Conservation (phyloP, 352 stramenopile species). For the Pythium monospermum region DNA sequence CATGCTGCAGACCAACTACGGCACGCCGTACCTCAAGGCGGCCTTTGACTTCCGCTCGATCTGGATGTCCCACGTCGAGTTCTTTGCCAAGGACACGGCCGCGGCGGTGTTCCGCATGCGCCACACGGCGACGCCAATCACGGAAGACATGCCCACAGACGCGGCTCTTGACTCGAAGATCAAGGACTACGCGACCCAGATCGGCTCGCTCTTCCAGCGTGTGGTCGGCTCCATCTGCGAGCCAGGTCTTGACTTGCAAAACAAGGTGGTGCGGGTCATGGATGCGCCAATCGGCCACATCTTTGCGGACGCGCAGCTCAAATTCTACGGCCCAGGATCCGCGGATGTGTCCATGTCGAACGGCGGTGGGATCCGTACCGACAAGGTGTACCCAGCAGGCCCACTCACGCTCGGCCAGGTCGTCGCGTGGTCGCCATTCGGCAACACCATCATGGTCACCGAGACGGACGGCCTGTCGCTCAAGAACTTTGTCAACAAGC, state of each 20-base stretch:
- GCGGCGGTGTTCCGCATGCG: constrained; percentile 37
- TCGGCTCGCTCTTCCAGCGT: constrained; percentile 36
- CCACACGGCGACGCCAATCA: constrained; percentile 48
- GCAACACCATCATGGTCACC: constrained; percentile 57
- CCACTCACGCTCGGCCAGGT: constrained; percentile 51
- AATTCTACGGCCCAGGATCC: constrained; percentile 45
- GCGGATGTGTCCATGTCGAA: constrained; percentile 60
- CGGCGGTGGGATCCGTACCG: constrained; percentile 58
- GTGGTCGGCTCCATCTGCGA: constrained; percentile 52
- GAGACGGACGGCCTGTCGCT: constrained; percentile 50
- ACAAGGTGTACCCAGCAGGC: constrained; percentile 48
- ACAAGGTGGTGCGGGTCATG: constrained; percentile 40
- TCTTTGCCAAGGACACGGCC: constrained; percentile 30
- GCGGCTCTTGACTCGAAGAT: constrained; percentile 44
- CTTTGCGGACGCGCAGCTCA: constrained; percentile 40
- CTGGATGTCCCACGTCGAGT: constrained; percentile 57
- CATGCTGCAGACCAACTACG: constrained; percentile 71
- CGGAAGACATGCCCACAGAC: constrained; percentile 53
- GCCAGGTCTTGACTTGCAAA: constrained; percentile 37
- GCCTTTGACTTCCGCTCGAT: constrained; percentile 71
- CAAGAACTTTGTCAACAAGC: constrained; percentile 49
- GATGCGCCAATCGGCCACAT: constrained; percentile 52
- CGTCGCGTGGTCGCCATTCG: constrained; percentile 62
- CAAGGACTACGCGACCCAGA: constrained; percentile 32
- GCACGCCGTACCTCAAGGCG: constrained; percentile 67